phyloP scores from a whole-genome alignment of 805 yeast genomes.

The Candida sonorensis region DNA sequence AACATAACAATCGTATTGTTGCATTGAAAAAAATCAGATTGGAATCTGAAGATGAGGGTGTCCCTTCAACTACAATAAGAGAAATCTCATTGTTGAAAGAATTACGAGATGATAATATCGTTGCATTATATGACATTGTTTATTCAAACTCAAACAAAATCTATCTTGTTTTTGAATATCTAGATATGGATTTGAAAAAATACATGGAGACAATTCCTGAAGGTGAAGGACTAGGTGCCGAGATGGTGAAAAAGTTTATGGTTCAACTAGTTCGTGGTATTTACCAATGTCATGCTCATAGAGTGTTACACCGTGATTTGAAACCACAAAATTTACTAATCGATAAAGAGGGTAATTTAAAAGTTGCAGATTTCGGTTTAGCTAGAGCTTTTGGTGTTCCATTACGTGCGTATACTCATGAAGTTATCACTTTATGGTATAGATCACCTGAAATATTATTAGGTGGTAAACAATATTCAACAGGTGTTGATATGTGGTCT shows the following conservation, averaged over 20 bases:
- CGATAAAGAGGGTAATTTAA: slow-evolving; percentile 91
- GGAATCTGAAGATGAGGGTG: slow-evolving; percentile 97
- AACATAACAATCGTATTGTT: slow-evolving; percentile 87
- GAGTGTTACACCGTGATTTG: slow-evolving; percentile 90
- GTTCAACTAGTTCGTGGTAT: slow-evolving; percentile 88
- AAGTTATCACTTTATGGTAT: slow-evolving; percentile 97
- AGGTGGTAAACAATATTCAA: slow-evolving; percentile 95
- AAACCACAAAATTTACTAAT: slow-evolving; percentile 95
- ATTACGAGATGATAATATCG: slow-evolving; percentile 88
- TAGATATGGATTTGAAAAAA: slow-evolving; percentile 91
- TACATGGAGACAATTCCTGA: slow-evolving; percentile 95
- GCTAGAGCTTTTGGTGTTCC: slow-evolving; percentile 99
- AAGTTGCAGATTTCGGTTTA: slow-evolving; percentile 87
- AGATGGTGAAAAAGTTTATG: slow-evolving; percentile 89
- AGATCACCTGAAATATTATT: slow-evolving; percentile 92
- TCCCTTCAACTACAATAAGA: slow-evolving; percentile 95
- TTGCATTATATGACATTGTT: slow-evolving; percentile 84
- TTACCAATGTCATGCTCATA: slow-evolving; percentile 87
- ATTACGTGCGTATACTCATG: slow-evolving; percentile 92
- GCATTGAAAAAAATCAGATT: slow-evolving; percentile 92
- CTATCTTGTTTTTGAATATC: slow-evolving; percentile 86
- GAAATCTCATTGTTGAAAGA: slow-evolving; percentile 94
- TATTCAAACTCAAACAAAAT: slow-evolving; percentile 91
- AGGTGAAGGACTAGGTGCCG: slow-evolving; percentile 83
- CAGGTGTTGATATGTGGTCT: slow-evolving; percentile 99